These are phyloP conservation scores for Ustilago tritici DNA, from an alignment of 1,284 basidiomycete genomes.

Conservation along the genomic window DNA sequence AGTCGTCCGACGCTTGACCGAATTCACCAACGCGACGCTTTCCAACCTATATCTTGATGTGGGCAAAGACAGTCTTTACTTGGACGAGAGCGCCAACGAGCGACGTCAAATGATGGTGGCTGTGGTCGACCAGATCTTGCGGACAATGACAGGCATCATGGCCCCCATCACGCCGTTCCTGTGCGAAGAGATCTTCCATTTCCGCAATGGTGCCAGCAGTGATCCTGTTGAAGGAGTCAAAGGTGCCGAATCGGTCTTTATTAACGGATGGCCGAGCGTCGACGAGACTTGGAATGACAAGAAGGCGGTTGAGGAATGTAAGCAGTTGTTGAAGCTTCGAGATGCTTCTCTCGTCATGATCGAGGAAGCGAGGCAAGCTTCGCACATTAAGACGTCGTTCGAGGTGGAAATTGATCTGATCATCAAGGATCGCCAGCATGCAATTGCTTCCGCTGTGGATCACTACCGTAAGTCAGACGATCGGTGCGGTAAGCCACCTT, in stretches of 20 bases:
- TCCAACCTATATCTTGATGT: slow-evolving; percentile 84
- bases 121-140: slow-evolving; percentile 80
- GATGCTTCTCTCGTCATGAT: slow-evolving; percentile 43
- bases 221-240: slow-evolving; percentile 48
- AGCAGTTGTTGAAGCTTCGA: slow-evolving; percentile 41
- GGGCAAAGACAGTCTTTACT: slow-evolving; percentile 90
- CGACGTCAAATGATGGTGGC: slow-evolving; percentile 78
- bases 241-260: slow-evolving; percentile 55
- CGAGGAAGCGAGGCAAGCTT: slow-evolving; percentile 50
- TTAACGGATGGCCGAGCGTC: slow-evolving; percentile 52
- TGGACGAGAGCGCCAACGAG: slow-evolving; percentile 74
- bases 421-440: slow-evolving; percentile 1
- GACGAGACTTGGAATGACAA: slow-evolving; percentile 41
- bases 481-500: background rate
- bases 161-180: slow-evolving; percentile 92
- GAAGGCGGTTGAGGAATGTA: slow-evolving; percentile 15
- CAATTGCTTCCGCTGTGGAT: slow-evolving; percentile 1
- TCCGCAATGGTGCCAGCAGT: slow-evolving; percentile 53
- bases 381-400: slow-evolving; percentile 50
- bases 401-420: slow-evolving; percentile 52
- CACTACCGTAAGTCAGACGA: background rate
- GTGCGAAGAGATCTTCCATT: slow-evolving; percentile 86
- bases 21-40: slow-evolving; percentile 73
- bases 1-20: slow-evolving; percentile 71
- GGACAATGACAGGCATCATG: slow-evolving; percentile 79